Conservation (phyloP, 192 early-diverging fungal genomes). For the Diversispora epigaea region DNA sequence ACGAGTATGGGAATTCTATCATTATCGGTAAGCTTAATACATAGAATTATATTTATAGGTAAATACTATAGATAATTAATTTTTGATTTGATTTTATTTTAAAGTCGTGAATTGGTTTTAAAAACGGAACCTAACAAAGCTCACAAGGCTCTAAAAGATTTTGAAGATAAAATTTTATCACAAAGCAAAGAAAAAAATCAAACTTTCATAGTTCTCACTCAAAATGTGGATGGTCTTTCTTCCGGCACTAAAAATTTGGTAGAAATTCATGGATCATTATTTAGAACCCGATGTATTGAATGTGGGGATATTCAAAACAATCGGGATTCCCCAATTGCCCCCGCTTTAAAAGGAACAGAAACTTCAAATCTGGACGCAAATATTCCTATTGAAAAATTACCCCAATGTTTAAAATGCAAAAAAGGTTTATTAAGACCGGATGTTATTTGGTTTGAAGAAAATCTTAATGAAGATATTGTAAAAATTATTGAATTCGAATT, state of each 20-base stretch:
- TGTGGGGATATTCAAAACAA: constrained; percentile 26
- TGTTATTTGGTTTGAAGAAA: constrained; percentile 31
- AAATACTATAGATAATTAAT: background rate
- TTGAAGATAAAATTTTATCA: constrained; percentile 13
- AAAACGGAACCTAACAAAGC: constrained; percentile 22
- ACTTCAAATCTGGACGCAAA: background rate
- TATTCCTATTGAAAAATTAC: constrained; percentile 15
- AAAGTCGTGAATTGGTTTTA: constrained; percentile 27
- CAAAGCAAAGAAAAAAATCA: background rate
- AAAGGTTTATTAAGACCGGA: constrained; percentile 27
- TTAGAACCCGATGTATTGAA: constrained; percentile 31
- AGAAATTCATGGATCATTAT: constrained; percentile 32
- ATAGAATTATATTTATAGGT: background rate
- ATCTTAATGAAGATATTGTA: background rate
- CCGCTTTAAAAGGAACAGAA: constrained; percentile 22
- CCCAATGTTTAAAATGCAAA: constrained; percentile 6
- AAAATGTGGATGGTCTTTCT: constrained; percentile 32
- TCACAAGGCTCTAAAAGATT: constrained; percentile 26
- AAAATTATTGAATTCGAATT: constrained; percentile 7
- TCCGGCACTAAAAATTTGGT: constrained; percentile 12
- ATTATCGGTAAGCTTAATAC: constrained; percentile 23
- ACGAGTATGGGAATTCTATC: constrained; percentile 35
- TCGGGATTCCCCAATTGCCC: constrained; percentile 23
- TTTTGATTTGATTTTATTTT: background rate
- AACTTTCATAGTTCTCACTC: constrained; percentile 33